Conservation (phyloP, 257 asterid species). For the Datura wrightii region DNA sequence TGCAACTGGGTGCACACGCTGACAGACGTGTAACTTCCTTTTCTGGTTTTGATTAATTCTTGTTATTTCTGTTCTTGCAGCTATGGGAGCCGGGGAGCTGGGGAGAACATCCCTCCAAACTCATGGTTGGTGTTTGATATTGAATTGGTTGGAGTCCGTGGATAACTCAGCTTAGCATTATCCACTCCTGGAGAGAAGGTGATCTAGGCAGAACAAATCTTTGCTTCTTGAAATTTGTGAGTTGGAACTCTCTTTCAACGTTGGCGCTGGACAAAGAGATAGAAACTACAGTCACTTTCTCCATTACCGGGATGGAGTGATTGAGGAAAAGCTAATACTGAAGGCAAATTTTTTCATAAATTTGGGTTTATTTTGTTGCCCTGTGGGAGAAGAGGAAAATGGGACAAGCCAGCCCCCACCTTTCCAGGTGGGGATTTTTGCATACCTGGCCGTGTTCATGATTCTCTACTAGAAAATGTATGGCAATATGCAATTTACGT, state of each 20-base stretch:
- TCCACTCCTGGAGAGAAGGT: neutral
- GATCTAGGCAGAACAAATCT: constrained; percentile 25
- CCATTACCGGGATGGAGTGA: constrained; percentile 7
- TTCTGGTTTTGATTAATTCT: neutral
- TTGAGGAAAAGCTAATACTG: neutral
- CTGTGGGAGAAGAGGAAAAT: neutral
- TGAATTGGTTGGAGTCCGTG: constrained; percentile 60
- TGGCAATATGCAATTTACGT: neutral
- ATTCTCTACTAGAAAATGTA: constrained; percentile 22
- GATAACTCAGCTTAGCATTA: constrained; percentile 33
- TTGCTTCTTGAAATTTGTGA: neutral
- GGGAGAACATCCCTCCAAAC: constrained; percentile 75
- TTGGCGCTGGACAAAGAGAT: constrained; percentile 26
- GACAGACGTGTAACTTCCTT: neutral
- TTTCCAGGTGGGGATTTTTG: constrained; percentile 22
- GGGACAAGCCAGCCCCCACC: constrained; percentile 23
- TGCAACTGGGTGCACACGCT: constrained; percentile 11
- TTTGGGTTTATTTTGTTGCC: neutral
- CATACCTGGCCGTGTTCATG: constrained; percentile 20
- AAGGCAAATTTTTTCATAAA: constrained; percentile 3
- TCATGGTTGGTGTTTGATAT: constrained; percentile 85
- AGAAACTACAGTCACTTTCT: neutral
- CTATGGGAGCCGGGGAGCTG: constrained; percentile 52
- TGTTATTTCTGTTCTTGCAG: constrained; percentile 52
- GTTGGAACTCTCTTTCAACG: neutral